Evolutionary conservation across 176 grass and related monocot genomes (phyloP).

Genomic region (Oryza glaberrima): DNA sequence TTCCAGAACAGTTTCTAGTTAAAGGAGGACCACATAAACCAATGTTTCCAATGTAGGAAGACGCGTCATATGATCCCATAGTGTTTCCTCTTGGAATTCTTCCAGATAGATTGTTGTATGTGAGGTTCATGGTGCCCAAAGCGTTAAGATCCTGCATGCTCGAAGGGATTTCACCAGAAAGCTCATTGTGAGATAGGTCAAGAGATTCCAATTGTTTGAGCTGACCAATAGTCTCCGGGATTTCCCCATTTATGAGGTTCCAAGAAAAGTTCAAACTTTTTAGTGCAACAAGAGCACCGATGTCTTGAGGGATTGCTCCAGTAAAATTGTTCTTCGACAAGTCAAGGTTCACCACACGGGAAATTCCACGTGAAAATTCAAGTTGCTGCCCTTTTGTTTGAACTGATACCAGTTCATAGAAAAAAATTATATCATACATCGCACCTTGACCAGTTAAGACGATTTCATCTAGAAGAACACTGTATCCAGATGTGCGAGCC

Average conservation of each 20-base stretch:
- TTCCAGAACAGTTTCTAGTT: constrained; percentile 21
- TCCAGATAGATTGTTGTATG: constrained; percentile 54
- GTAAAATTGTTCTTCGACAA: constrained; percentile 41
- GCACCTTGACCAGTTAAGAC: accelerated
- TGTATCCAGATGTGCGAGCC: neutral
- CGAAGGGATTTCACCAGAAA: constrained; percentile 48
- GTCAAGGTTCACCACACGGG: neutral
- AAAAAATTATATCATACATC: accelerated
- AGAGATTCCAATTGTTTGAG: constrained; percentile 45
- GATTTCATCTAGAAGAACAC: accelerated
- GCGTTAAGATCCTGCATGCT: constrained; percentile 28
- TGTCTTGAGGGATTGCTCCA: constrained; percentile 35
- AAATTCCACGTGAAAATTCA: neutral
- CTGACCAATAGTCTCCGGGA: constrained; percentile 34
- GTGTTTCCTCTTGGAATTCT: constrained; percentile 53
- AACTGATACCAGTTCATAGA: neutral
- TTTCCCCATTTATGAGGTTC: constrained; percentile 48
- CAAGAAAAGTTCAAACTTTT: constrained; percentile 46
- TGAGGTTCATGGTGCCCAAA: constrained; percentile 39
- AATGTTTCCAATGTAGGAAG: constrained; percentile 44
- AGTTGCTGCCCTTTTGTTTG: constrained; percentile 33
- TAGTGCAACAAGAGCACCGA: constrained; percentile 31
- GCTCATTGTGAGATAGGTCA: constrained; percentile 51
- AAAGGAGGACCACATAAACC: constrained; percentile 54
- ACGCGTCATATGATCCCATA: constrained; percentile 37